These are phyloP conservation scores for Aspergillus aculeatus DNA, from an alignment of 2,329 filamentous ascomycete genomes.

Conservation along the genomic window DNA sequence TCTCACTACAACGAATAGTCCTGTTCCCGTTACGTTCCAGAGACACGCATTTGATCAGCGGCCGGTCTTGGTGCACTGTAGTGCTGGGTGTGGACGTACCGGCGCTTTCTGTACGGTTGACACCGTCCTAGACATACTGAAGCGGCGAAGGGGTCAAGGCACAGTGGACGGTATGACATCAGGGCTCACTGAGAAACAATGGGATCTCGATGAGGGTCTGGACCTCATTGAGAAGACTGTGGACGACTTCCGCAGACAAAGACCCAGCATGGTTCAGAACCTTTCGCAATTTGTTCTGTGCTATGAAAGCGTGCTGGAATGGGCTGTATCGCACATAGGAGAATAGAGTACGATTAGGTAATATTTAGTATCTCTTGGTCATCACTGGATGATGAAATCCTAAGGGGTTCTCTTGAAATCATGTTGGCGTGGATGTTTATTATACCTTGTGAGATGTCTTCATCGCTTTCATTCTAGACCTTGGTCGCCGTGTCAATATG, in stretches of 20 bases:
- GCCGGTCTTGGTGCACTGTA: conserved; percentile 91
- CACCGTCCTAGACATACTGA: conserved; percentile 92
- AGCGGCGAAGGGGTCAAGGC: conserved; percentile 63
- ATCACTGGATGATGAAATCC: background rate
- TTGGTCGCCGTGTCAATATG: conserved; percentile 3
- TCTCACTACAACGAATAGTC: conserved; percentile 40
- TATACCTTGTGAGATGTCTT: background rate
- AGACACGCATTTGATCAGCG: conserved; percentile 57
- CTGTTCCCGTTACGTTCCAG: conserved; percentile 43
- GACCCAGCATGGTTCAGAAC: conserved; percentile 95
- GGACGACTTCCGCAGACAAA: conserved; percentile 82
- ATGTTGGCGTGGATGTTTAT: background rate
- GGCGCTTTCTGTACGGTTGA: conserved; percentile 97
- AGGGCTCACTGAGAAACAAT: conserved; percentile 48
- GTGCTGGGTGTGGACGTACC: conserved; percentile 90
- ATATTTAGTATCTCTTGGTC: background rate
- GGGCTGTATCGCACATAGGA: conserved; percentile 56
- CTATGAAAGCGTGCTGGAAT: conserved; percentile 92
- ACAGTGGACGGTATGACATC: background rate
- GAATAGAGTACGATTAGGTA: conserved; percentile 8
- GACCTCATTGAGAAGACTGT: conserved; percentile 87
- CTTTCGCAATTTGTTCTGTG: conserved; percentile 91
- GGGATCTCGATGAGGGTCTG: conserved; percentile 67
- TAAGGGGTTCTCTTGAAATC: background rate
- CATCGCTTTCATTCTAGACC: conserved; percentile 2